Evolutionary conservation across 2,329 filamentous ascomycete genomes (phyloP).

Genomic region (Pestalotiopsis sp.): DNA sequence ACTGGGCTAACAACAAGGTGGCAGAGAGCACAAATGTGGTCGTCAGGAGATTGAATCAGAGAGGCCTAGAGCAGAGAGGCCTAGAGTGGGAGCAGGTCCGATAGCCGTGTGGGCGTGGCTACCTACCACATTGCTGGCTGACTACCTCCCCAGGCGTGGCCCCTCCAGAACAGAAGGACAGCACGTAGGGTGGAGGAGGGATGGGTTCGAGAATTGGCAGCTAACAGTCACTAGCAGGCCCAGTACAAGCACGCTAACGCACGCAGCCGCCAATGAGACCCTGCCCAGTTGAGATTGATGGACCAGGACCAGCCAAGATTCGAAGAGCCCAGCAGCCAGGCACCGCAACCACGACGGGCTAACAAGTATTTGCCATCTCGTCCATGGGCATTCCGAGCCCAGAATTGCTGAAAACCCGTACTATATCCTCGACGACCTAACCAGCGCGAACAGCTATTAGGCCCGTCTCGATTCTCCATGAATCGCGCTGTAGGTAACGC

Average conservation of each 20-base stretch:
- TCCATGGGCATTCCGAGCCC: not conserved
- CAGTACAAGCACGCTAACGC: not conserved
- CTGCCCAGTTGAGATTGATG: not conserved
- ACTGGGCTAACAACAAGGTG: not conserved
- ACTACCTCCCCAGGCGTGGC: no score
- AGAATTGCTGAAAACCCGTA: not conserved
- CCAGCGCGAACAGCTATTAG: not conserved
- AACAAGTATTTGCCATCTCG: not conserved
- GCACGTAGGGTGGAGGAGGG: not conserved
- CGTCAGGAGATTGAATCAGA: not conserved
- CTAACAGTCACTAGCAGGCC: not conserved
- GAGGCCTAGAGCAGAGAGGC: not conserved
- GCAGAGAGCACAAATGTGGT: not conserved
- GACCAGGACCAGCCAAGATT: not conserved
- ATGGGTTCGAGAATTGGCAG: not conserved
- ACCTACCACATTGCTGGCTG: no score
- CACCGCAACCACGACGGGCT: not conserved
- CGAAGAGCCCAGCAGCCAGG: not conserved
- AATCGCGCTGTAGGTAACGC: no score
- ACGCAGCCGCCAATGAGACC: not conserved
- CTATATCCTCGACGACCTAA: not conserved
- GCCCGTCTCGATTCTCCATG: not conserved
- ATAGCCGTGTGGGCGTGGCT: not conserved
- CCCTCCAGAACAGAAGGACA: not conserved
- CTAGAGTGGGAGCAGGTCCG: not conserved